Percentiles rank a stretch among this genome's conserved stretches.
Conservation (phyloP, 306 rosid genomes). For the Gillenia trifoliata region DNA sequence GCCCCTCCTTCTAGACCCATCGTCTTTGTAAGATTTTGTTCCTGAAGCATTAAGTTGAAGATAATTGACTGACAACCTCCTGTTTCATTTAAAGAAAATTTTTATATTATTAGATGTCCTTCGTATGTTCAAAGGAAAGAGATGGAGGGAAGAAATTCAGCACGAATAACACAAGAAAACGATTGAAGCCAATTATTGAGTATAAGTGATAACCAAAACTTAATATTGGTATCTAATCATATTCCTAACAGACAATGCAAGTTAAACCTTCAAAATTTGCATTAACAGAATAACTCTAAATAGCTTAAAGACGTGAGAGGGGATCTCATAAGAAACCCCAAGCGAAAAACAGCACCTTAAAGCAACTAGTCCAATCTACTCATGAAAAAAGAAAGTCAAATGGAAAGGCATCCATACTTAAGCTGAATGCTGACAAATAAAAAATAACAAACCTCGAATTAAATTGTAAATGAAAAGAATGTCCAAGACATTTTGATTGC, state of each 20-base stretch:
- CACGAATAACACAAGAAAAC: neutral
- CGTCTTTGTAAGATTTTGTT: conserved; percentile 59
- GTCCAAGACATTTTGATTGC: neutral
- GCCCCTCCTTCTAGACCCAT: conserved; percentile 60
- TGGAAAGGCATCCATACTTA: neutral
- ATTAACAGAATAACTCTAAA: neutral
- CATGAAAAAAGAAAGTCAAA: neutral
- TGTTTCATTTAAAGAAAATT: conserved; percentile 36
- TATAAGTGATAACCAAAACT: neutral
- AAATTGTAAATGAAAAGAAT: neutral
- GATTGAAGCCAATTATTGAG: neutral
- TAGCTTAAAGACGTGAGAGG: neutral
- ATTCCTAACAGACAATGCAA: neutral
- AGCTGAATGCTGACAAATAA: neutral
- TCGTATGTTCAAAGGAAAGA: conserved; percentile 7
- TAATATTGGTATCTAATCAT: neutral
- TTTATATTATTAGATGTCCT: conserved; percentile 1
- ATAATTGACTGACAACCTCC: conserved; percentile 88
- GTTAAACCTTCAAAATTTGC: neutral
- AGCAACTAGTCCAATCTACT: neutral
- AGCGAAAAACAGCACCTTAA: too few relatives aligned
- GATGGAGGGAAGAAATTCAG: too few relatives aligned
- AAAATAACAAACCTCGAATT: neutral
- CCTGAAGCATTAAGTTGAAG: conserved; percentile 72
- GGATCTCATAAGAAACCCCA: too few relatives aligned